phyloP scores from a whole-genome alignment of 2,329 filamentous ascomycete species.

The Microdochium bolleyi region DNA sequence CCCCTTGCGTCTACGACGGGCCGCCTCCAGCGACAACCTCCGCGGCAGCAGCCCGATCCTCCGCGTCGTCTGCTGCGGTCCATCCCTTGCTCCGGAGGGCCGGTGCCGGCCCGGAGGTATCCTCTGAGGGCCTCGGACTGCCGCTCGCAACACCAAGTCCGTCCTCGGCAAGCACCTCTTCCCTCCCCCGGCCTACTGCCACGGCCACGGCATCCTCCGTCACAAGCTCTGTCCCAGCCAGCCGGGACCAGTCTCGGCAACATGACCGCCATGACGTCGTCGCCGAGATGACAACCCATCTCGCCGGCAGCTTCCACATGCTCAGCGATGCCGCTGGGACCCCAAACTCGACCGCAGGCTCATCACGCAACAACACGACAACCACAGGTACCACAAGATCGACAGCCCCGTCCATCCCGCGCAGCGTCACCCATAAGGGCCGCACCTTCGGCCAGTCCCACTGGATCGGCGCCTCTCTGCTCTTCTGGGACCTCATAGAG shows the following conservation, averaged over 20 bases:
- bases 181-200: background rate
- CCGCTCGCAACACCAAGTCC: background rate
- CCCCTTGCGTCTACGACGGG: slow-evolving; percentile 39
- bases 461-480: slow-evolving; percentile 28
- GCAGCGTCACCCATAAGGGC: slow-evolving; percentile 44
- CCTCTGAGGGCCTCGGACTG: background rate
- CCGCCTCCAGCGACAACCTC: background rate
- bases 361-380: slow-evolving; percentile 32
- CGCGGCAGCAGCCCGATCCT: slow-evolving; percentile 1
- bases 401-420: slow-evolving; percentile 22
- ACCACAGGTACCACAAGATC: slow-evolving; percentile 21
- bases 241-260: no score
- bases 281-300: background rate
- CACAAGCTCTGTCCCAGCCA: background rate
- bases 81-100: background rate
- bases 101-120: background rate
- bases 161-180: background rate
- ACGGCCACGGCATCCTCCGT: background rate
- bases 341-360: slow-evolving; percentile 5
- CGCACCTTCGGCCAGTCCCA: slow-evolving; percentile 49
- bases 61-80: background rate
- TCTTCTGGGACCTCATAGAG: slow-evolving; percentile 9
- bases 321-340: background rate
- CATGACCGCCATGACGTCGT: background rate
- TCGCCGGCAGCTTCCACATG: background rate